Evolutionary conservation across 805 yeast genomes (phyloP).

Genomic region (Barnettozyma vustinii): DNA sequence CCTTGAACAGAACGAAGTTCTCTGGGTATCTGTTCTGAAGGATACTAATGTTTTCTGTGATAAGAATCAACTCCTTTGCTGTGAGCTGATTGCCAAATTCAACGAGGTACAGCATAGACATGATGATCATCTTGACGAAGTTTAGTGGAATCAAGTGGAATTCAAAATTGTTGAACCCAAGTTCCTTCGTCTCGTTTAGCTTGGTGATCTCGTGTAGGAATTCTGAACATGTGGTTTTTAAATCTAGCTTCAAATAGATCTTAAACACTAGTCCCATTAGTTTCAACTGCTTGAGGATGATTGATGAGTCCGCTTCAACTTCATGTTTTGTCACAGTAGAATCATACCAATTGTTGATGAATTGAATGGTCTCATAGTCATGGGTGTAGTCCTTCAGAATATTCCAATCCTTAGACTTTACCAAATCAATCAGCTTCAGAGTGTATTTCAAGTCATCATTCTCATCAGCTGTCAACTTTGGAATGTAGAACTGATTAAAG

Average conservation of each 20-base stretch:
- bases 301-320: slow-evolving; percentile 12
- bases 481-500: slow-evolving; percentile 25
- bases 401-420: slow-evolving; percentile 8
- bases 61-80: slow-evolving; percentile 6
- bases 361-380: slow-evolving; percentile 4
- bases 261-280: slow-evolving; percentile 11
- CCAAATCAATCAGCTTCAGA: slow-evolving; percentile 7
- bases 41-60: slow-evolving; percentile 16
- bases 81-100: slow-evolving; percentile 11
- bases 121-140: slow-evolving; percentile 20
- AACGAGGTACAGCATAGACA: slow-evolving; percentile 17
- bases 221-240: slow-evolving; percentile 12
- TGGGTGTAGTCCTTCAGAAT: slow-evolving; percentile 9
- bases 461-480: slow-evolving; percentile 23
- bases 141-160: slow-evolving; percentile 25
- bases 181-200: slow-evolving; percentile 13
- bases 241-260: slow-evolving; percentile 16
- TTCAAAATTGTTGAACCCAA: slow-evolving; percentile 24
- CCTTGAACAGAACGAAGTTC: slow-evolving; percentile 22
- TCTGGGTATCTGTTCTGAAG: slow-evolving; percentile 25
- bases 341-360: slow-evolving; percentile 34
- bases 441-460: slow-evolving; percentile 15
- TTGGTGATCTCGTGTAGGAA: slow-evolving; percentile 11
- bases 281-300: slow-evolving; percentile 7
- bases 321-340: slow-evolving; percentile 25